These are phyloP conservation scores for Candida nanaspora DNA, from an alignment of 805 yeast species.

Conservation along the genomic window DNA sequence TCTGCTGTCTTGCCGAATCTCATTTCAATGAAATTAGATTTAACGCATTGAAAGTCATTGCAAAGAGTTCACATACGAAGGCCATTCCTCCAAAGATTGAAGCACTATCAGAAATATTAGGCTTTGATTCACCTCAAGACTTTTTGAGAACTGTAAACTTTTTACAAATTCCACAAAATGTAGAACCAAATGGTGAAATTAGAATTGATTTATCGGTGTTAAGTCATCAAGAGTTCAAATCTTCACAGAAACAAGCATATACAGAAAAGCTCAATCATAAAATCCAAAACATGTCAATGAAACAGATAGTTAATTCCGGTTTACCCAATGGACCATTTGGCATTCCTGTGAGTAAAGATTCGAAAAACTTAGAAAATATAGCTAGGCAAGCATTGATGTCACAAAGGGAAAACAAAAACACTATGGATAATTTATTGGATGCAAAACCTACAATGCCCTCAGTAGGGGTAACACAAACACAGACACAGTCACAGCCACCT, in stretches of 20 bases:
- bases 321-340: constrained; percentile 12
- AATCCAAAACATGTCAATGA: constrained; percentile 20
- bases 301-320: constrained; percentile 35
- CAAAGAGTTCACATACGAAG: constrained; percentile 60
- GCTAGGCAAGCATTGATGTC: not conserved
- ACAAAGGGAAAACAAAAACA: not conserved
- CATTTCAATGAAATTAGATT: constrained; percentile 76
- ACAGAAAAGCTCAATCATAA: constrained; percentile 35
- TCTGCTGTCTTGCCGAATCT: constrained; percentile 70
- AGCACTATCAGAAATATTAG: constrained; percentile 43
- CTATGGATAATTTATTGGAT: not conserved
- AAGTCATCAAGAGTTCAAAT: constrained; percentile 20
- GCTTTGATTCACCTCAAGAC: constrained; percentile 58
- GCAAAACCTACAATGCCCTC: too few relatives aligned
- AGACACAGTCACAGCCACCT: not conserved
- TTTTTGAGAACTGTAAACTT: constrained; percentile 51
- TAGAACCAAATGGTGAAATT: constrained; percentile 22
- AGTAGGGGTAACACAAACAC: too few relatives aligned
- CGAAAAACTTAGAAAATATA: not conserved
- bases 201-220: constrained; percentile 37
- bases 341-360: not conserved
- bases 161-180: constrained; percentile 45
- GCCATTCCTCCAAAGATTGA: constrained; percentile 50
- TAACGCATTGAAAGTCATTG: constrained; percentile 61
- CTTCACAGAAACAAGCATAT: constrained; percentile 37